These are phyloP conservation scores for Lachnellula hyalina DNA, from an alignment of 2,329 filamentous ascomycete genomes.

Conservation along the genomic window DNA sequence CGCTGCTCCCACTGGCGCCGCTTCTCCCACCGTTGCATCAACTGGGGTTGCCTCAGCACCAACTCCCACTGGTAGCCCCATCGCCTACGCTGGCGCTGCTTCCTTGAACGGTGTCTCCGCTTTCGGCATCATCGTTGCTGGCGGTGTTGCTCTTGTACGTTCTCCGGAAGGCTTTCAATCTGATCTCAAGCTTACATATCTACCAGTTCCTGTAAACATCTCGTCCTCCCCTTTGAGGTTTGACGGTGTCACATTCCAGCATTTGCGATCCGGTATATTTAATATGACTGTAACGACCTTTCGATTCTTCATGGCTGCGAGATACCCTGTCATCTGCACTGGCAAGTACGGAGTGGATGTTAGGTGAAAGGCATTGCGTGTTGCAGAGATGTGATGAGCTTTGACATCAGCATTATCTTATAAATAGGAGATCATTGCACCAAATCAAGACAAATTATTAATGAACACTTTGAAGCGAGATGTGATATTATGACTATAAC, in stretches of 20 bases:
- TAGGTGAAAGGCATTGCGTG: slow-evolving; percentile 10
- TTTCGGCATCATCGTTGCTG: slow-evolving; percentile 30
- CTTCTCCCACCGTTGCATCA: neutral
- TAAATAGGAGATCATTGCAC: slow-evolving; percentile 23
- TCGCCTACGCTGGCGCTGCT: slow-evolving; percentile 27
- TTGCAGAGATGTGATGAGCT: slow-evolving; percentile 23
- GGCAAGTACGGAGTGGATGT: slow-evolving; percentile 17
- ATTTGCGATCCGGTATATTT: slow-evolving; percentile 21
- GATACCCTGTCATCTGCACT: slow-evolving; percentile 23
- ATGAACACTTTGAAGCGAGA: neutral
- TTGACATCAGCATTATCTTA: slow-evolving; percentile 24
- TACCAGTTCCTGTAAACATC: slow-evolving; percentile 27
- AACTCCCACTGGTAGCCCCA: slow-evolving; percentile 1
- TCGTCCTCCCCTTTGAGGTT: slow-evolving; percentile 17
- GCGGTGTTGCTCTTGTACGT: slow-evolving; percentile 31
- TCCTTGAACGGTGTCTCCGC: slow-evolving; percentile 26
- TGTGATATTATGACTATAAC: neutral
- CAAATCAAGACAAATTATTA: slow-evolving; percentile 9
- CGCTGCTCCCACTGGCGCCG: neutral
- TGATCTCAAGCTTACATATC: slow-evolving; percentile 13
- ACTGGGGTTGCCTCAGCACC: slow-evolving; percentile 10
- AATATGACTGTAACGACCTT: slow-evolving; percentile 22
- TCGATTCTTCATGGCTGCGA: slow-evolving; percentile 19
- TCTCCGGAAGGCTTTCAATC: neutral
- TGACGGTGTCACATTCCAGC: slow-evolving; percentile 15